A percentile compares a stretch with the other conserved stretches of the same genome.
These are phyloP conservation scores for Arthrobotrys megalospora DNA, from an alignment of 2,329 filamentous ascomycete genomes.

Conservation along the genomic window DNA sequence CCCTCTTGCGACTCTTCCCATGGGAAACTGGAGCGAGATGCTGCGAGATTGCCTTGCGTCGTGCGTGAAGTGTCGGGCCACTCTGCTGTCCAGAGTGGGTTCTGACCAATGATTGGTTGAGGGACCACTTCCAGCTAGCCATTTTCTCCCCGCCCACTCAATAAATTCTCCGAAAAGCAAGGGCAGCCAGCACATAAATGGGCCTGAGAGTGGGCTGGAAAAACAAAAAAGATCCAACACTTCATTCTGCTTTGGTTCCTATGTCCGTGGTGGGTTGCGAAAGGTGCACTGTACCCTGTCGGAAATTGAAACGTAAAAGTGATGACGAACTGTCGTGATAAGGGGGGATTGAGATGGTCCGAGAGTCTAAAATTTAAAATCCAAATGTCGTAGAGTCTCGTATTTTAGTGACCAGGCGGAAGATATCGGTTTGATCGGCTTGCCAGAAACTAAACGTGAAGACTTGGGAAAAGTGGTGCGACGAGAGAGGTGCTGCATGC, in stretches of 20 bases:
- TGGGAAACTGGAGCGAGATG: constrained; percentile 31
- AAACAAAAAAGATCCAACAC: constrained; percentile 57
- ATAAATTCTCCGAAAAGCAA: constrained; percentile 62
- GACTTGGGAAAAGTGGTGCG: constrained; percentile 1
- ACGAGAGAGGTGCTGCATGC: constrained; percentile 30
- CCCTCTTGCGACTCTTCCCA: constrained; percentile 21
- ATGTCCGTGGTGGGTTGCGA: constrained; percentile 48
- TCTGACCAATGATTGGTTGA: constrained; percentile 42
- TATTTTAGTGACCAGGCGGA: background rate
- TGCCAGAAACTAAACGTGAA: constrained; percentile 3
- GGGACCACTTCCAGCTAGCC: constrained; percentile 44
- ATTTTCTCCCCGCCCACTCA: constrained; percentile 56
- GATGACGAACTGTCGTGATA: constrained; percentile 32
- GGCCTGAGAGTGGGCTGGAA: constrained; percentile 34
- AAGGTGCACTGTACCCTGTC: constrained; percentile 28
- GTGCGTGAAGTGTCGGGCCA: constrained; percentile 48
- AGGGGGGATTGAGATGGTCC: constrained; percentile 19
- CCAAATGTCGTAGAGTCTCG: background rate
- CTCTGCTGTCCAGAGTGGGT: constrained; percentile 7
- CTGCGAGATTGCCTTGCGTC: constrained; percentile 49
- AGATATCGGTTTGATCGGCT: constrained; percentile 6
- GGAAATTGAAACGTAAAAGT: constrained; percentile 39
- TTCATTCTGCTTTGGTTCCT: constrained; percentile 36
- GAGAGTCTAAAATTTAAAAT: background rate
- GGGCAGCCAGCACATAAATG: constrained; percentile 40